These are phyloP conservation scores for Boletus sp. DNA, from an alignment of 768 basidiomycete species.

Conservation along the genomic window DNA sequence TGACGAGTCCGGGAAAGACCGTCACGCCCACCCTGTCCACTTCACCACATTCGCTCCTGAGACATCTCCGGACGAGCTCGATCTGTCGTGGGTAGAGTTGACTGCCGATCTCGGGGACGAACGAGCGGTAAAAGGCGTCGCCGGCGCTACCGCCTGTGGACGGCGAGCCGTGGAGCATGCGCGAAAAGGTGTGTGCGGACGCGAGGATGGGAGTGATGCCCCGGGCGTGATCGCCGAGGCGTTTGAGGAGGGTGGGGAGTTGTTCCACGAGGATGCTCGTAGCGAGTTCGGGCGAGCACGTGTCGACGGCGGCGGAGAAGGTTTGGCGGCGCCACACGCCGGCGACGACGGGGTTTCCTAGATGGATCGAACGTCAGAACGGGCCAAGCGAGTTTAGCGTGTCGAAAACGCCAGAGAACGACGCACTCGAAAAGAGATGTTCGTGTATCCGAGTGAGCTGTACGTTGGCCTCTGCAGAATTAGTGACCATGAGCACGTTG, in stretches of 20 bases:
- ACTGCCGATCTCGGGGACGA: constrained; percentile 80
- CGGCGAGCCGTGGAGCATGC: constrained; percentile 80
- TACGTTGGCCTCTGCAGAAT: constrained; percentile 78
- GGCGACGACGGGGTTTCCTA: constrained; percentile 86
- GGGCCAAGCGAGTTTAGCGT: background rate
- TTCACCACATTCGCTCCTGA: constrained; percentile 73
- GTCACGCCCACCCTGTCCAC: constrained; percentile 77
- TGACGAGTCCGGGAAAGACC: constrained; percentile 86
- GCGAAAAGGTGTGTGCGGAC: constrained; percentile 74
- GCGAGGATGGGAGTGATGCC: constrained; percentile 62
- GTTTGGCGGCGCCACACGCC: constrained; percentile 89
- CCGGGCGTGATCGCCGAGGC: constrained; percentile 44
- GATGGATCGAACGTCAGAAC: background rate
- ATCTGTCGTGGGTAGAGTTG: constrained; percentile 75
- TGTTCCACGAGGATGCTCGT: constrained; percentile 66
- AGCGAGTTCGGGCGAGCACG: constrained; percentile 70
- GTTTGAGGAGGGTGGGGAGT: constrained; percentile 59
- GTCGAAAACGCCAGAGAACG: background rate
- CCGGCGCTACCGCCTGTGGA: constrained; percentile 40
- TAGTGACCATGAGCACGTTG: constrained; percentile 85
- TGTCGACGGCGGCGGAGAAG: constrained; percentile 81
- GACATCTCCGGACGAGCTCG: constrained; percentile 80
- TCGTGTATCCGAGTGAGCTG: constrained; percentile 87
- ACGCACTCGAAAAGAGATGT: constrained; percentile 79
- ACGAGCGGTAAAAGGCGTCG: constrained; percentile 83